A percentile compares a stretch with the other conserved stretches of the same genome.
phyloP scores from a whole-genome alignment of 164 flowering plant species.

The Magnolia changhungtana region DNA sequence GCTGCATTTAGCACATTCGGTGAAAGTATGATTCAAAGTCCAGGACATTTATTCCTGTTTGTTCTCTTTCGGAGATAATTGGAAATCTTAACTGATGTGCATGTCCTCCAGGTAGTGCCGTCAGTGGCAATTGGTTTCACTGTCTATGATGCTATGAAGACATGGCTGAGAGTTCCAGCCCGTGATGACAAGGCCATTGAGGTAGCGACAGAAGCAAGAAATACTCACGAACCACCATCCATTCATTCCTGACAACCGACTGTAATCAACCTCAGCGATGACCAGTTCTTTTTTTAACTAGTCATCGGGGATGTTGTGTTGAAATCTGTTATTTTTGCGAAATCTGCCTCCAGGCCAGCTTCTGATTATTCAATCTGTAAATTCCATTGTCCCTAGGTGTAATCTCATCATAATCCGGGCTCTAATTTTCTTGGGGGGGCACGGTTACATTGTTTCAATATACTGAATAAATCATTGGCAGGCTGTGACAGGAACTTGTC shows the following conservation, averaged over 20 bases:
- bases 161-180: conserved; percentile 71
- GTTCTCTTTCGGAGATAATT: background rate
- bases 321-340: background rate
- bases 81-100: background rate
- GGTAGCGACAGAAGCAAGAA: conserved; percentile 37
- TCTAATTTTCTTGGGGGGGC: background rate
- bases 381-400: conserved; percentile 7
- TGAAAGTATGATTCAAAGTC: no score
- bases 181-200: conserved; percentile 52
- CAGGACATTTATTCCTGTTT: no score
- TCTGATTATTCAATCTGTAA: background rate
- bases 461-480: background rate
- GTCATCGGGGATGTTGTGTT: background rate
- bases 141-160: conserved; percentile 81
- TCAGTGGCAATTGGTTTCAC: conserved; percentile 98
- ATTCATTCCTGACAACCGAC: conserved; percentile 30
- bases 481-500: background rate
- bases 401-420: background rate
- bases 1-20: no score
- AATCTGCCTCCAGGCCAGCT: background rate
- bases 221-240: conserved; percentile 34
- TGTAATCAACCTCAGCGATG: background rate
- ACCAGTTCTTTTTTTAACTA: conserved; percentile 1
- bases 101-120: conserved; percentile 75
- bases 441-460: background rate